A percentile compares a stretch with the other conserved stretches of the same genome.
Evolutionary conservation across 805 yeast genomes (phyloP).

Genomic region (Kuraishia ogatae): DNA sequence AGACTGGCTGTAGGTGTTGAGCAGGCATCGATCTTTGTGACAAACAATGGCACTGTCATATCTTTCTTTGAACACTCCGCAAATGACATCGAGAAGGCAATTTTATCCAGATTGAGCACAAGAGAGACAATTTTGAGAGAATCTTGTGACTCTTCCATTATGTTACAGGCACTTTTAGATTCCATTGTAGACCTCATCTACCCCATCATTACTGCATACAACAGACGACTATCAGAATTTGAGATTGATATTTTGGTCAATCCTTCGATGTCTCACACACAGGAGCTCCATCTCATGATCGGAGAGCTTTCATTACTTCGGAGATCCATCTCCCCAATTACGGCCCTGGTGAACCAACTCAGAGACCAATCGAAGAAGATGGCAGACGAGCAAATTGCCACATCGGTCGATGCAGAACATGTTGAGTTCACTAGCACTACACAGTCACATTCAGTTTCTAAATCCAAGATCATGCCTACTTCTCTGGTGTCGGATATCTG

Average conservation of each 20-base stretch:
- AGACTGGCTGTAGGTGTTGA: constrained; percentile 42
- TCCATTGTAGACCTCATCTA: constrained; percentile 43
- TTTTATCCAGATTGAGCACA: constrained; percentile 36
- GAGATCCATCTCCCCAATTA: constrained; percentile 36
- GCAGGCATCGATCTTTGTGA: constrained; percentile 43
- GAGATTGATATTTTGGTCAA: constrained; percentile 41
- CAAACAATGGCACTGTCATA: constrained; percentile 35
- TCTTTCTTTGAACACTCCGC: constrained; percentile 53
- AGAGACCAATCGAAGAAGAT: constrained; percentile 25
- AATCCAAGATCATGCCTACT: constrained; percentile 1
- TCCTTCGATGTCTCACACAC: constrained; percentile 43
- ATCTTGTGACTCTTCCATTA: constrained; percentile 40
- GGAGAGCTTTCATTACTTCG: constrained; percentile 42
- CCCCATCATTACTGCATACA: constrained; percentile 47
- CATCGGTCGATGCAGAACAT: neutral
- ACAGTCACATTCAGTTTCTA: neutral
- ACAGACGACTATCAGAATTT: constrained; percentile 35
- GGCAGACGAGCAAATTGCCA: neutral
- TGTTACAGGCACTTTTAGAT: constrained; percentile 47
- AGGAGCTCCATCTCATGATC: constrained; percentile 42
- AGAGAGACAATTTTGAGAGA: constrained; percentile 39
- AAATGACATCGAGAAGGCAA: constrained; percentile 41
- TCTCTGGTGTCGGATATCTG: constrained; percentile 31
- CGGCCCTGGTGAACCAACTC: constrained; percentile 36
- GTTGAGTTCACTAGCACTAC: neutral